phyloP scores from a whole-genome alignment of 2,329 filamentous ascomycete genomes.

The Acarospora socialis region DNA sequence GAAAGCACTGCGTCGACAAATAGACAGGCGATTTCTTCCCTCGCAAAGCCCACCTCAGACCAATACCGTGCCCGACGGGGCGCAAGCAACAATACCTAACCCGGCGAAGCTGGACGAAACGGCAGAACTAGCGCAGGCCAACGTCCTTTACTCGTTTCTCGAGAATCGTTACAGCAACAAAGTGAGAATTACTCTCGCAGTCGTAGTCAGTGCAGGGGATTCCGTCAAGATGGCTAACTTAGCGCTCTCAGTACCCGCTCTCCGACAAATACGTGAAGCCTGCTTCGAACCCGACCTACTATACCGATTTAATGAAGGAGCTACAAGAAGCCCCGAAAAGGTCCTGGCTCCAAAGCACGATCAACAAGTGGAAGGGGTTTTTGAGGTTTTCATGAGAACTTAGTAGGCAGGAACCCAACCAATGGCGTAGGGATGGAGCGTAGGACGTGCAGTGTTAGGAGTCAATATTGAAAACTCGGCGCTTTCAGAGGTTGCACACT shows the following conservation, averaged over 20 bases:
- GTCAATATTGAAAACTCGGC: too few species aligned
- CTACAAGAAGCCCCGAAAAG: constrained; percentile 39
- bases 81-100: constrained; percentile 8
- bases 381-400: constrained; percentile 28
- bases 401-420: too few species aligned
- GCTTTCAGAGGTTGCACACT: too few species aligned
- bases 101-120: constrained; percentile 12
- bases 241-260: constrained; percentile 36
- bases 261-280: constrained; percentile 34
- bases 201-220: neutral
- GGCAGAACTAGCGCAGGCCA: constrained; percentile 34
- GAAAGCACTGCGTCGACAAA: constrained; percentile 28
- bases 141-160: constrained; percentile 45
- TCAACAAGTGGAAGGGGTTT: constrained; percentile 34
- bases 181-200: constrained; percentile 12
- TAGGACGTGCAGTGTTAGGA: too few species aligned
- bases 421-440: too few species aligned
- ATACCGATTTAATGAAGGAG: constrained; percentile 37
- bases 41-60: constrained; percentile 2
- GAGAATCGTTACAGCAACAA: constrained; percentile 41
- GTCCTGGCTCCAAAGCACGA: constrained; percentile 30
- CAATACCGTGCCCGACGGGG: constrained; percentile 10
- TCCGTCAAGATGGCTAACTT: neutral
- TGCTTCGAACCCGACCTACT: constrained; percentile 36
- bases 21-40: constrained; percentile 18